These are phyloP conservation scores for Cicer arietinum DNA, from an alignment of 306 rosid species.

Conservation along the genomic window DNA sequence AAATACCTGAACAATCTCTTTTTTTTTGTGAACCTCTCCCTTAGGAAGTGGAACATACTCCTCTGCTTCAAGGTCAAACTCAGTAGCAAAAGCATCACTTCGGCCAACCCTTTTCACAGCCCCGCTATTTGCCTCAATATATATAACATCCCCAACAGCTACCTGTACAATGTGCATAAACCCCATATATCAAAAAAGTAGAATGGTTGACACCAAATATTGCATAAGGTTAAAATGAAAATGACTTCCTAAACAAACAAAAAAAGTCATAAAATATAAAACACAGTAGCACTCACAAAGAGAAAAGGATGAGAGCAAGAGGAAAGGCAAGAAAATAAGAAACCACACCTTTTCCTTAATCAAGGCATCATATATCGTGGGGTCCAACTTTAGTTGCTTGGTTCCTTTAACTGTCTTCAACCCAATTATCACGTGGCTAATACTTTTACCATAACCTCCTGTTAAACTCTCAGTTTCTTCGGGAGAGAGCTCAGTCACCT, in stretches of 20 bases:
- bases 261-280: not conserved
- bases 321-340: slow-evolving; percentile 31
- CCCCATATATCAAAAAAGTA: slow-evolving; percentile 23
- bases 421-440: slow-evolving; percentile 96
- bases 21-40: slow-evolving; percentile 98
- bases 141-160: slow-evolving; percentile 96
- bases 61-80: slow-evolving; percentile 98
- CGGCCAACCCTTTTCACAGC: slow-evolving; percentile 97
- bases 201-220: slow-evolving; percentile 26
- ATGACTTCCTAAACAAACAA: not conserved
- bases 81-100: slow-evolving; percentile 98
- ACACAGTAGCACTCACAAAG: not conserved
- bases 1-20: slow-evolving; percentile 96
- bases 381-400: slow-evolving; percentile 94
- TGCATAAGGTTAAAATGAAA: slow-evolving; percentile 11
- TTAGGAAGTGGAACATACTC: slow-evolving; percentile 99
- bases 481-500: slow-evolving; percentile 95
- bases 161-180: slow-evolving; percentile 57
- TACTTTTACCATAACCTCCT: slow-evolving; percentile 97
- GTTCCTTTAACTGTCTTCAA: slow-evolving; percentile 96
- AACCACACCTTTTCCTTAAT: slow-evolving; percentile 81
- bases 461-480: slow-evolving; percentile 94
- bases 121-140: slow-evolving; percentile 94
- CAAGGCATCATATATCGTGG: slow-evolving; percentile 95
- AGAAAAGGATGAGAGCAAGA: not conserved